Base-by-base conservation (phyloP, 768 basidiomycete species). In the Trametes elegans region DNA sequence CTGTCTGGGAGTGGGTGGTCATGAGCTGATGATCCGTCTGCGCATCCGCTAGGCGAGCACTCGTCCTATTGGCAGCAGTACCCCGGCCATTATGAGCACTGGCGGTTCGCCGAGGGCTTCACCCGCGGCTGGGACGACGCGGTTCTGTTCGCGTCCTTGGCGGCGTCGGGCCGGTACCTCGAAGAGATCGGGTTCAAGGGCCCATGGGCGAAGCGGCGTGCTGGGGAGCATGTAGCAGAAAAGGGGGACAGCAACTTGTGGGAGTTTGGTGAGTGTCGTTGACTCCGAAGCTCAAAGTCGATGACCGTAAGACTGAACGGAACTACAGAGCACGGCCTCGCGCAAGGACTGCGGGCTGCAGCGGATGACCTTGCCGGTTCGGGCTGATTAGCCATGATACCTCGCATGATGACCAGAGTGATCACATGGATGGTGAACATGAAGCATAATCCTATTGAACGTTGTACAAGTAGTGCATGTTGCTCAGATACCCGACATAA, bases 81-180 rank as follows among this genome's bases (percentile, higher is more conserved):
- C 54, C 74, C 77, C 1, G 83, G 84, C 0, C 67, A 78, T 9
- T 86, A 87, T 58, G 77, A 88, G 51, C 86, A 89, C 55, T 79
- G 78, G 70, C 77, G 86, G 5, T 91, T 91, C 62, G 75, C 70
- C 23, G 75, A 81, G 2, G 90, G 88, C 2, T 91, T 84, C 61
- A 31, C 73, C 2, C 71, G 75, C 47, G 90, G 90, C 1, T 93
- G 90, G 90, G 80, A 84, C 23, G 88, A 86, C 54, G 81, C 81
- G 0, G 80, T 81, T 62, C 48, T 64, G 29, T 90, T 90, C 71
- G 49, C 56, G 6, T 44, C 53, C 7, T 26, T 57, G 27, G 49
- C 63, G 14, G 53, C 47, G 29, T 61, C 55, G 29, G 45, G 31
- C 16, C 2, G 31, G 8, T 46, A 21, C 11, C 6, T 34, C n/a